Percentiles rank a stretch among this genome's conserved stretches.
Conservation (phyloP, 129 eudicot genomes). For the Lonicera japonica region DNA sequence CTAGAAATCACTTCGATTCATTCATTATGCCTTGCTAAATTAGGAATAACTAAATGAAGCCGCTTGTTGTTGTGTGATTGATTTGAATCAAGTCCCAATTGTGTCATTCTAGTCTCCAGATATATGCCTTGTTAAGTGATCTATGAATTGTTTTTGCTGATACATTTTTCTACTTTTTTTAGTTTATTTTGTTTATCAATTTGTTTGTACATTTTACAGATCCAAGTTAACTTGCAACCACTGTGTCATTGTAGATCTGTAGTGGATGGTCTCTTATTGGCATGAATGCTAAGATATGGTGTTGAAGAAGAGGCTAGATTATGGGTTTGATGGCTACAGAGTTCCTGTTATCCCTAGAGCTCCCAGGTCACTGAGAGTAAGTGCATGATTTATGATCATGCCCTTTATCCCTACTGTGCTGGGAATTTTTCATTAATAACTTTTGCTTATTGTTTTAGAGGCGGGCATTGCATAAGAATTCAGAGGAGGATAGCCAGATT, state of each 20-base stretch:
- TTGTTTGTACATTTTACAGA: conserved; percentile 4
- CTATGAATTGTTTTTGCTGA: conserved; percentile 1
- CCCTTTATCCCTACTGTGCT: neutral
- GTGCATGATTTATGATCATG: conserved; percentile 5
- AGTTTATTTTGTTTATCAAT: conserved; percentile 1
- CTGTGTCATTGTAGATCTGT: conserved; percentile 15
- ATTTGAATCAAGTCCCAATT: neutral
- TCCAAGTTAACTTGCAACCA: neutral
- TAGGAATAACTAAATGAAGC: neutral
- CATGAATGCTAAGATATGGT: conserved; percentile 67
- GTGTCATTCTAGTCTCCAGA: neutral
- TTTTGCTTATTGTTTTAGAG: conserved; percentile 35
- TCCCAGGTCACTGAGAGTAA: conserved; percentile 89
- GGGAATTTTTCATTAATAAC: conserved; percentile 2
- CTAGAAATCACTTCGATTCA: neutral
- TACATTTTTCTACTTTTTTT: neutral
- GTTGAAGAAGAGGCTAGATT: conserved; percentile 59
- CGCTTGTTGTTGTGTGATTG: neutral
- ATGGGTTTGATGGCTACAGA: conserved; percentile 52
- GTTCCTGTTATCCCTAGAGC: conserved; percentile 80
- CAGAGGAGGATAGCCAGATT: conserved; percentile 30
- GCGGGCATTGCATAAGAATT: conserved; percentile 42
- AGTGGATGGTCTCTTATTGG: conserved; percentile 38
- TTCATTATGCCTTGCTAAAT: neutral
- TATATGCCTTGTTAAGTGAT: neutral